Evolutionary conservation across 2,329 filamentous ascomycete species (phyloP).

Genomic region (Stagonosporopsis chrysanthemi): DNA sequence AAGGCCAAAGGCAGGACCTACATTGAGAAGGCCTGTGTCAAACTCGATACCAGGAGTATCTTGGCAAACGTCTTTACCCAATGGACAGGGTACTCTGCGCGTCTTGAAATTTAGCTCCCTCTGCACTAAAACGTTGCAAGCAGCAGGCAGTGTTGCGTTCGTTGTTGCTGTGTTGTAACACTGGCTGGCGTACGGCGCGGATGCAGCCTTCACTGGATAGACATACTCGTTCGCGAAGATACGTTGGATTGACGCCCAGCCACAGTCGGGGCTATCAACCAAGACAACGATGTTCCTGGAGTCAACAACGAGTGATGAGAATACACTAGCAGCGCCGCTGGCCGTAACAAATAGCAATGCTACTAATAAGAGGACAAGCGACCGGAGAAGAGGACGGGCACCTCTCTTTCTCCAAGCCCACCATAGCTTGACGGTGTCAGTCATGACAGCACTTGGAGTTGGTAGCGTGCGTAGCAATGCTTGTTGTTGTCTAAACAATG

Average conservation of each 20-base stretch:
- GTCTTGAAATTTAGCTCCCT: constrained; percentile 5
- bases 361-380: constrained; percentile 12
- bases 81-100: constrained; percentile 21
- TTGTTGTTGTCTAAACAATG: constrained; percentile 30
- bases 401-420: constrained; percentile 26
- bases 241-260: constrained; percentile 1
- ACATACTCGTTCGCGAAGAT: not conserved
- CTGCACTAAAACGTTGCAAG: constrained; percentile 1
- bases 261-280: constrained; percentile 22
- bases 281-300: constrained; percentile 21
- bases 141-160: not conserved
- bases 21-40: constrained; percentile 23
- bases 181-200: constrained; percentile 16
- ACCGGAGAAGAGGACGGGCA: constrained; percentile 14
- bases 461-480: constrained; percentile 29
- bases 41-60: constrained; percentile 1
- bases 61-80: constrained; percentile 1
- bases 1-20: constrained; percentile 21
- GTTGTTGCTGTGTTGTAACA: constrained; percentile 11
- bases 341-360: constrained; percentile 17
- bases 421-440: constrained; percentile 29
- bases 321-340: constrained; percentile 23
- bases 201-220: constrained; percentile 5
- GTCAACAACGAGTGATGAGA: constrained; percentile 29
- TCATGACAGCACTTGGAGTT: constrained; percentile 23